A percentile compares a stretch with the other conserved stretches of the same genome.
phyloP scores from a whole-genome alignment of 1,284 basidiomycete genomes.

The Fomes fomentarius region DNA sequence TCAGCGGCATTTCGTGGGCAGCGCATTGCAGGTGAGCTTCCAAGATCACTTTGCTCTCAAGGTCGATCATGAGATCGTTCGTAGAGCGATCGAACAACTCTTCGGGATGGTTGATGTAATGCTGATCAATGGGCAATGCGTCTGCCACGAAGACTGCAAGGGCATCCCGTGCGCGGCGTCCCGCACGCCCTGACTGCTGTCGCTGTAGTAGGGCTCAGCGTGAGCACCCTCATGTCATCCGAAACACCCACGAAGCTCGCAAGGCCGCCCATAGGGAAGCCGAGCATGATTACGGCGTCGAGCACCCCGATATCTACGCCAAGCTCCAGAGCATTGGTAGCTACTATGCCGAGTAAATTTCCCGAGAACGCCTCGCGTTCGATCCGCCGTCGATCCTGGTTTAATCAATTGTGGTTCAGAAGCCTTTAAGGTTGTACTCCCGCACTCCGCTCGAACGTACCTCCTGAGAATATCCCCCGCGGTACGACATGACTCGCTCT shows the following conservation, averaged over 20 bases:
- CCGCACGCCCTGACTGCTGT: conserved; percentile 90
- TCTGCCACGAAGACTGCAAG: conserved; percentile 83
- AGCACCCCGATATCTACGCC: conserved; percentile 90
- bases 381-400: conserved; percentile 80
- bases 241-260: conserved; percentile 68
- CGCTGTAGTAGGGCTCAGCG: conserved; percentile 44
- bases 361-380: conserved; percentile 89
- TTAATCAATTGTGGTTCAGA: conserved; percentile 5
- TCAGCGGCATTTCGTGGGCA: conserved; percentile 84
- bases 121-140: conserved; percentile 73
- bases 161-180: conserved; percentile 81
- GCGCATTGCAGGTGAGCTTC: conserved; percentile 92
- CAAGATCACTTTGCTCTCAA: conserved; percentile 76
- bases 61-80: conserved; percentile 72
- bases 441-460: conserved; percentile 32
- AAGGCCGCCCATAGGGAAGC: conserved; percentile 75
- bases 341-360: conserved; percentile 83
- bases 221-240: not conserved
- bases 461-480: conserved; percentile 75
- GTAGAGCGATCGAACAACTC: conserved; percentile 68
- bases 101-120: conserved; percentile 76
- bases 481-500: conserved; percentile 80
- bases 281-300: conserved; percentile 90
- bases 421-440: not conserved
- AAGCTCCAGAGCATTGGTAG: conserved; percentile 89